Evolutionary conservation across 306 rosid genomes (phyloP).

Genomic region (Prunus padus): DNA sequence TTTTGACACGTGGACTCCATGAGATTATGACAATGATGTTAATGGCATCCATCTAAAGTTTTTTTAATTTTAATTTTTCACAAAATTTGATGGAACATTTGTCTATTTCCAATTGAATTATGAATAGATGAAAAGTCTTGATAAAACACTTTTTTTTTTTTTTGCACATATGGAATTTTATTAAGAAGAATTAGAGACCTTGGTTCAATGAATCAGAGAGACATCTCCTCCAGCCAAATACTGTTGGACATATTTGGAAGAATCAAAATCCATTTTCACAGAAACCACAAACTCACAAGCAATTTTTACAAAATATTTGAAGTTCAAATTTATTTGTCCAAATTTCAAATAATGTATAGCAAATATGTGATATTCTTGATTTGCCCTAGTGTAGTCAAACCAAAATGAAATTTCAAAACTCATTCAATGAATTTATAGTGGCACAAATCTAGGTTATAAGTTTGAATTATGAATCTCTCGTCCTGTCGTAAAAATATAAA

Average conservation of each 20-base stretch:
- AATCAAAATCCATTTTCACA: neutral
- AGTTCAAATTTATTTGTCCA: neutral
- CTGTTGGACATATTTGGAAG: neutral
- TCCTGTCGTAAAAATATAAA: neutral
- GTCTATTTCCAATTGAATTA: too few relatives aligned
- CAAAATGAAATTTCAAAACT: neutral
- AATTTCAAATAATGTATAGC: neutral
- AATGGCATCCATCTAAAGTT: neutral
- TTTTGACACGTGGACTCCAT: slow-evolving; percentile 44
- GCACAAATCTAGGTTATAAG: neutral
- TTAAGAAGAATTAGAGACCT: too few relatives aligned
- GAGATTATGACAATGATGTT: slow-evolving; percentile 16
- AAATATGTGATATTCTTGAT: neutral
- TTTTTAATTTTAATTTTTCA: too few relatives aligned
- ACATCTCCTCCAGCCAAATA: too few relatives aligned
- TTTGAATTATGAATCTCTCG: neutral
- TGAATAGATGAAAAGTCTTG: too few relatives aligned
- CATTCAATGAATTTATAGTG: neutral
- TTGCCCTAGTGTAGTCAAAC: neutral
- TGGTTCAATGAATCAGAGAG: too few relatives aligned
- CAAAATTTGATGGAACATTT: too few relatives aligned
- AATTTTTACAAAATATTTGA: neutral
- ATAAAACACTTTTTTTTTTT: too few relatives aligned
- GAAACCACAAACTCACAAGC: neutral
- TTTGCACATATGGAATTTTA: too few relatives aligned